Evolutionary conservation across 2,329 filamentous ascomycete genomes (phyloP).

Genomic region (Aureobasidium sp.): DNA sequence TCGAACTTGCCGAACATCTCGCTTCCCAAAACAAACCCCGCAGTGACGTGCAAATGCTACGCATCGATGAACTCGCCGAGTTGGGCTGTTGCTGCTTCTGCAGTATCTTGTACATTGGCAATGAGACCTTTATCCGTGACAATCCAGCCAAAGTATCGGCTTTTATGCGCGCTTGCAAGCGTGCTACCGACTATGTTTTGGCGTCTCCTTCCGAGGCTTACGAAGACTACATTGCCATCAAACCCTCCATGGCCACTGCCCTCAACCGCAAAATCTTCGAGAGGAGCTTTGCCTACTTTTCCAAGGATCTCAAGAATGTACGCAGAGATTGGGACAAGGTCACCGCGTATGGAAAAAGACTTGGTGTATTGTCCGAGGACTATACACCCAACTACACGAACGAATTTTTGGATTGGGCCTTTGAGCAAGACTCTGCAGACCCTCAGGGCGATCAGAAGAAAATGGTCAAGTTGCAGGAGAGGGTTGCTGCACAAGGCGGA

Average conservation of each 20-base stretch:
- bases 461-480: conserved; percentile 61
- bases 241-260: conserved; percentile 58
- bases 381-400: conserved; percentile 72
- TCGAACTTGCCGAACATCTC: conserved; percentile 72
- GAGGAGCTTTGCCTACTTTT: conserved; percentile 70
- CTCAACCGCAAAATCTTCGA: conserved; percentile 75
- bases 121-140: conserved; percentile 59
- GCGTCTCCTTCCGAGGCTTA: conserved; percentile 55
- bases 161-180: conserved; percentile 67
- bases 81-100: conserved; percentile 81
- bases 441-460: conserved; percentile 66
- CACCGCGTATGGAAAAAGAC: conserved; percentile 64
- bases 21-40: conserved; percentile 52
- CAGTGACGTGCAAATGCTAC: conserved; percentile 68
- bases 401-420: conserved; percentile 56
- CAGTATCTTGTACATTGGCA: conserved; percentile 71
- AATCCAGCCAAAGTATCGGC: conserved; percentile 58
- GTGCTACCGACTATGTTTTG: conserved; percentile 64
- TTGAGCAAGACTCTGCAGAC: conserved; percentile 57
- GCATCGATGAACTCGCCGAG: conserved; percentile 72
- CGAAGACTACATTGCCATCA: conserved; percentile 62
- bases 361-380: conserved; percentile 54
- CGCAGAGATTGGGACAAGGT: conserved; percentile 69
- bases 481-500: conserved; percentile 57
- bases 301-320: conserved; percentile 66